phyloP scores from a whole-genome alignment of 306 rosid species.

The Pyrus pyrifolia region DNA sequence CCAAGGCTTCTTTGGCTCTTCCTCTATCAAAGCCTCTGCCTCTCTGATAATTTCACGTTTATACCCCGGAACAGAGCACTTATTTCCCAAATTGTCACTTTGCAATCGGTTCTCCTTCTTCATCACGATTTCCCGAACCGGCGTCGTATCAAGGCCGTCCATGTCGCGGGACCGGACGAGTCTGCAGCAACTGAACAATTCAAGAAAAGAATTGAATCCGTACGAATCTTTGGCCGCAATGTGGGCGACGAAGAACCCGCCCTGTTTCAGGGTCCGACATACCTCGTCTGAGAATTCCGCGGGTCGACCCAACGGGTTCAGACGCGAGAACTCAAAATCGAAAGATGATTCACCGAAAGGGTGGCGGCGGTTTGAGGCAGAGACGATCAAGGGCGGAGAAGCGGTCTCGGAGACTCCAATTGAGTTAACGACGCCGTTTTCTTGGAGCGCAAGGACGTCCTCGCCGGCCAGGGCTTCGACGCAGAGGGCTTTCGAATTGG shows the following conservation, averaged over 20 bases:
- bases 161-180: slow-evolving; percentile 34
- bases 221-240: slow-evolving; percentile 35
- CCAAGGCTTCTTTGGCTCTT: slow-evolving; percentile 53
- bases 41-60: slow-evolving; percentile 32
- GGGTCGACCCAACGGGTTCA: slow-evolving; percentile 14
- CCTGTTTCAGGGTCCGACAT: slow-evolving; percentile 37
- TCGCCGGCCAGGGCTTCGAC: slow-evolving; percentile 33
- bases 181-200: slow-evolving; percentile 39
- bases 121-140: slow-evolving; percentile 41
- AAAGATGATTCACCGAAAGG: slow-evolving; percentile 23
- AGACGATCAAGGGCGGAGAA: slow-evolving; percentile 27
- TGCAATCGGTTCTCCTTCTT: slow-evolving; percentile 14
- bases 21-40: slow-evolving; percentile 31
- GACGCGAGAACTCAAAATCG: slow-evolving; percentile 40
- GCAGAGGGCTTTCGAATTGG: slow-evolving; percentile 34
- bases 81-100: slow-evolving; percentile 7
- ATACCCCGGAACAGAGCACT: slow-evolving; percentile 26
- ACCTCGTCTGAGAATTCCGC: slow-evolving; percentile 33
- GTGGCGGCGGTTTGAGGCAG: slow-evolving; percentile 19
- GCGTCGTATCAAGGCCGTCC: slow-evolving; percentile 30
- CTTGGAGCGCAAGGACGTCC: slow-evolving; percentile 37
- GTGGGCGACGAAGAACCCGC: slow-evolving; percentile 42
- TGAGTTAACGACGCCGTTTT: slow-evolving; percentile 32
- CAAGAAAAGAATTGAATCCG: slow-evolving; percentile 45
- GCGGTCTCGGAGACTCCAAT: slow-evolving; percentile 37